Conservation (phyloP, 2,329 filamentous ascomycete genomes). For the Diplodia intermedia region DNA sequence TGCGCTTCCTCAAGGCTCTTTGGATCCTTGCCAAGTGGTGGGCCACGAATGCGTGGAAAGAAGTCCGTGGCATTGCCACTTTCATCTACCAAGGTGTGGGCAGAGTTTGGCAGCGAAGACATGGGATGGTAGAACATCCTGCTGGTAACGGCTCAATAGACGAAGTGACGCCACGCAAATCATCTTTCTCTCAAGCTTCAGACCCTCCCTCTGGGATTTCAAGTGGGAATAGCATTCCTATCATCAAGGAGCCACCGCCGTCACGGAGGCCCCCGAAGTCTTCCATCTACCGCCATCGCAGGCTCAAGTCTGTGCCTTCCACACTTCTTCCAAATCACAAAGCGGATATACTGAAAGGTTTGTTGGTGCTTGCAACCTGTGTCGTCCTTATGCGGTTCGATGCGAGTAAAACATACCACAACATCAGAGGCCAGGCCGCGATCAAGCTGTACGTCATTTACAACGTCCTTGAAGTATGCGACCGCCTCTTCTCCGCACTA, state of each 20-base stretch:
- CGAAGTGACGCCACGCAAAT: conserved; percentile 38
- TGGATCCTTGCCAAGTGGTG: conserved; percentile 81
- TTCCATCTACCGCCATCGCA: conserved; percentile 64
- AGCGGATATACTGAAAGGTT: conserved; percentile 89
- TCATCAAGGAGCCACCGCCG: conserved; percentile 38
- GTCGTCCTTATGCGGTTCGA: conserved; percentile 87
- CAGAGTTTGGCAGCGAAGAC: conserved; percentile 72
- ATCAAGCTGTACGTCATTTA: conserved; percentile 99
- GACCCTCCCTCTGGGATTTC: conserved; percentile 33
- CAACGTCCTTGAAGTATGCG: conserved; percentile 92
- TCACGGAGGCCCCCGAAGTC: conserved; percentile 45
- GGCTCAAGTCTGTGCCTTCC: conserved; percentile 85
- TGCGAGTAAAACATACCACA: conserved; percentile 97
- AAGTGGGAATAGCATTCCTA: conserved; percentile 33
- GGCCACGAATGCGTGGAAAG: conserved; percentile 73
- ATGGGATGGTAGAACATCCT: conserved; percentile 53
- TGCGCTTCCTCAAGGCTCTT: conserved; percentile 83
- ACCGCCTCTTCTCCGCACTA: conserved; percentile 86
- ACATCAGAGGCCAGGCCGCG: conserved; percentile 91
- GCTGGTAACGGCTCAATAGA: background rate
- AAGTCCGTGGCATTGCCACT: conserved; percentile 72
- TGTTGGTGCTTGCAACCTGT: conserved; percentile 86
- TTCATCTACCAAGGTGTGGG: conserved; percentile 84
- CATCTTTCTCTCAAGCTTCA: conserved; percentile 36
- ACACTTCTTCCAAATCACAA: conserved; percentile 87